Evolutionary conservation across 306 rosid genomes (phyloP).

Genomic region (Ochetophila trinervis): DNA sequence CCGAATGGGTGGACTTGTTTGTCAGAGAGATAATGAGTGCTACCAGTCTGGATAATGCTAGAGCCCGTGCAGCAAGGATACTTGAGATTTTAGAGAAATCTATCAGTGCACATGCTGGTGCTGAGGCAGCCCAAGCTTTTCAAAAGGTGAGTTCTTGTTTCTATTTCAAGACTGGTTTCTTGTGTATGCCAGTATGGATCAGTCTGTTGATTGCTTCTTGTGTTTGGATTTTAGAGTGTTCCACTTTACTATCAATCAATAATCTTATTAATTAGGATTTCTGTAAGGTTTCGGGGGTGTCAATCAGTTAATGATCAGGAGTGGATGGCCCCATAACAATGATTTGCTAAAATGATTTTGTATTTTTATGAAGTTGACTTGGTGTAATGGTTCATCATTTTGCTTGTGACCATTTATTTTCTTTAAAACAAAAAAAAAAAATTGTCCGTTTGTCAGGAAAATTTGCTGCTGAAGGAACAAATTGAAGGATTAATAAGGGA

Average conservation of each 20-base stretch:
- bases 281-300: neutral
- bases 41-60: constrained; percentile 74
- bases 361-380: neutral
- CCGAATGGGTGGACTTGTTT: constrained; percentile 86
- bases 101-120: constrained; percentile 60
- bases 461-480: constrained; percentile 74
- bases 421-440: neutral
- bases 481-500: constrained; percentile 67
- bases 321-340: neutral
- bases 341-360: neutral
- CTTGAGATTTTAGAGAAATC: constrained; percentile 81
- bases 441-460: constrained; percentile 51
- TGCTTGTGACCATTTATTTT: neutral
- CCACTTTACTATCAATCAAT: too few relatives aligned
- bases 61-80: constrained; percentile 72
- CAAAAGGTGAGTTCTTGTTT: constrained; percentile 50
- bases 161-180: neutral
- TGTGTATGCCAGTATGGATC: neutral
- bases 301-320: neutral
- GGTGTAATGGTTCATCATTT: neutral
- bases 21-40: constrained; percentile 81
- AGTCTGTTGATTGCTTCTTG: neutral
- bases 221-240: neutral
- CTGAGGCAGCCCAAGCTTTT: constrained; percentile 53
- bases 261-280: neutral